Conservation (phyloP, 805 yeast genomes). For the Sugiyamaella qingdaonensis region DNA sequence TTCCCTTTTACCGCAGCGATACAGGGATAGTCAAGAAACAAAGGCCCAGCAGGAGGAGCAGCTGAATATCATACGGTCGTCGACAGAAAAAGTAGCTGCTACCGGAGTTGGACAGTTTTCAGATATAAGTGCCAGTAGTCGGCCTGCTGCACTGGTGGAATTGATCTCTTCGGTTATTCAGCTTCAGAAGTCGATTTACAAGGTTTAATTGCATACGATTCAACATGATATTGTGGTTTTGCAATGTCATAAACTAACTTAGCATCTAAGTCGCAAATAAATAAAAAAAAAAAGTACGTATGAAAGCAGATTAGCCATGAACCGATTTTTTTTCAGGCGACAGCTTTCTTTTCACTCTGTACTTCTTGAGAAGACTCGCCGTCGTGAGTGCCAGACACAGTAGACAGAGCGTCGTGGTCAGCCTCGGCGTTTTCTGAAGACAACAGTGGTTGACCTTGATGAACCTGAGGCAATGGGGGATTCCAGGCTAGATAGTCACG, state of each 20-base stretch:
- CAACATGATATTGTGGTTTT: neutral
- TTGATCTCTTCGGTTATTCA: neutral
- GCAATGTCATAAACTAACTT: neutral
- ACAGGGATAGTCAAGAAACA: constrained; percentile 10
- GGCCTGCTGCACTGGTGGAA: neutral
- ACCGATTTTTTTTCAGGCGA: neutral
- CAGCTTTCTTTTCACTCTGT: neutral
- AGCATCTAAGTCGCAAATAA: neutral
- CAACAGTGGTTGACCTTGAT: neutral
- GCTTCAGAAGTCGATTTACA: neutral
- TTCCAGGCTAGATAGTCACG: constrained; percentile 61
- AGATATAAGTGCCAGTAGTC: neutral
- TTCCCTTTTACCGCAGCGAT: constrained; percentile 10
- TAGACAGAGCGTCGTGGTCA: neutral
- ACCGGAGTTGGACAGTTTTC: too few species aligned
- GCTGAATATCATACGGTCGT: constrained; percentile 8
- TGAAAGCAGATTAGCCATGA: neutral
- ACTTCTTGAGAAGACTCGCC: neutral
- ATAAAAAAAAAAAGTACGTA: neutral
- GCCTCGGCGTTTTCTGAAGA: neutral
- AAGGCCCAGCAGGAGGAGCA: constrained; percentile 14
- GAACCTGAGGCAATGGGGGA: constrained; percentile 26
- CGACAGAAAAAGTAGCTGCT: constrained; percentile 1
- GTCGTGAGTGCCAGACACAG: neutral
- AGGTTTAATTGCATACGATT: neutral